Evolutionary conservation across 176 grass and related monocot species (phyloP), one percentile per base, ranked within the genome.

Genomic region (Cymbopogon citratus): DNA sequence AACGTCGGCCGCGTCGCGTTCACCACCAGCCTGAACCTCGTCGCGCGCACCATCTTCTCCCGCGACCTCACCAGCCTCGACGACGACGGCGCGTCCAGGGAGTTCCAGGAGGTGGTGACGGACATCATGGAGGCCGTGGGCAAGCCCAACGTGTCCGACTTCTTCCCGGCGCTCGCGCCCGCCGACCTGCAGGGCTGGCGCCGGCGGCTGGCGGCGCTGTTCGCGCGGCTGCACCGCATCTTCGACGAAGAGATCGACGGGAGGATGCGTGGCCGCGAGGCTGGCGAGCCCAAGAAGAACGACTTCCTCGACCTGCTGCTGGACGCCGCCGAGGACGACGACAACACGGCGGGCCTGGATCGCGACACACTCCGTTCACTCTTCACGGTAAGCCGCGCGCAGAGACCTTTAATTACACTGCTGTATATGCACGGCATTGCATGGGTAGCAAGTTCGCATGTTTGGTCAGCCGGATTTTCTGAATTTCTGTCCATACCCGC

Each of bases 11-110:
- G 80, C 9, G 87, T 67, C 26, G 80, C 56, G 23, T 92, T 89
- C 83, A 49, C 25, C 10, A 84, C 90, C 0, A 73, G 40, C 46
- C 34, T 89, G 1, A 92, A 89, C 79, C 73, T 92, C 27, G 2
- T 92, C 3, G 87, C 90, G 3, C 6, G 69, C 25, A 87, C 84
- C 2, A 40, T 89, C 63, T 92, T 92, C 90, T 92, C 90, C 0
- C 2, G 8, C 12, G 87, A 92, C 73, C 52, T 88, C 2, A 21
- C 84, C 0, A 34, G 15, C 41, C 74, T 87, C 52, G 19, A 69
- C 39, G 54, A 87, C 87, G 33, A 1, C 1, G 25, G 9, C 0
- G 5, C 87, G 78, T 9, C 44, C 18, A 14, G 1, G 49, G 49
- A 52, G 49, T 52, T 52, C 49, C 49, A 52, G 18, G 4, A 14